A percentile compares a stretch with the other conserved stretches of the same genome.
These are phyloP conservation scores for Trichoderma simmonsii DNA, from an alignment of 2,329 filamentous ascomycete species.

Conservation along the genomic window DNA sequence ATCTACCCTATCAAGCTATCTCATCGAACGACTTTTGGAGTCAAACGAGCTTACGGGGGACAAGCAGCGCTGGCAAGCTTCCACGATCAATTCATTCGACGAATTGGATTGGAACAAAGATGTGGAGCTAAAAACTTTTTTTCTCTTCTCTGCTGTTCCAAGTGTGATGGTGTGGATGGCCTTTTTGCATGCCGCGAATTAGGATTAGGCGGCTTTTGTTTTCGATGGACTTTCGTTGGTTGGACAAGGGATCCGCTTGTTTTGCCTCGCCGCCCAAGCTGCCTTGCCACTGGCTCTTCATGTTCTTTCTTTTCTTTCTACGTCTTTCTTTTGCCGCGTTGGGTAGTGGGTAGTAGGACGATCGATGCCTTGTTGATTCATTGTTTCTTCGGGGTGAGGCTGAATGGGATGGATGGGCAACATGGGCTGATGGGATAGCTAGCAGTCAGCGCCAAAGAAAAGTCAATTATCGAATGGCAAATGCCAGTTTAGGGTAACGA, in stretches of 20 bases:
- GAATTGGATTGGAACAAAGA: not conserved
- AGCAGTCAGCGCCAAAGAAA: not conserved
- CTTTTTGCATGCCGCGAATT: not conserved
- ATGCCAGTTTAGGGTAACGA: not conserved
- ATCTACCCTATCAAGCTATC: not conserved
- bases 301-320: not conserved
- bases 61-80: not conserved
- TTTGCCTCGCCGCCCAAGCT: conserved; percentile 14
- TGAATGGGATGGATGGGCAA: not conserved
- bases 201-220: not conserved
- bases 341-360: not conserved
- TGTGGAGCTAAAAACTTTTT: conserved; percentile 8
- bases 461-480: not conserved
- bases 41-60: not conserved
- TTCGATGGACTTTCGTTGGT: not conserved
- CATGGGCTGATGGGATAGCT: not conserved
- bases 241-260: not conserved
- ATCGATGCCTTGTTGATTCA: not conserved
- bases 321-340: not conserved
- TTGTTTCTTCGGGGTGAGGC: not conserved
- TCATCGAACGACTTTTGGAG: not conserved
- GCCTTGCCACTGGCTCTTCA: not conserved
- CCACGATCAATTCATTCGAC: not conserved
- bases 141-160: not conserved
- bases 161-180: not conserved